Base-by-base conservation (phyloP, 169 alveolate species). In the Plasmodium coatneyi region DNA sequence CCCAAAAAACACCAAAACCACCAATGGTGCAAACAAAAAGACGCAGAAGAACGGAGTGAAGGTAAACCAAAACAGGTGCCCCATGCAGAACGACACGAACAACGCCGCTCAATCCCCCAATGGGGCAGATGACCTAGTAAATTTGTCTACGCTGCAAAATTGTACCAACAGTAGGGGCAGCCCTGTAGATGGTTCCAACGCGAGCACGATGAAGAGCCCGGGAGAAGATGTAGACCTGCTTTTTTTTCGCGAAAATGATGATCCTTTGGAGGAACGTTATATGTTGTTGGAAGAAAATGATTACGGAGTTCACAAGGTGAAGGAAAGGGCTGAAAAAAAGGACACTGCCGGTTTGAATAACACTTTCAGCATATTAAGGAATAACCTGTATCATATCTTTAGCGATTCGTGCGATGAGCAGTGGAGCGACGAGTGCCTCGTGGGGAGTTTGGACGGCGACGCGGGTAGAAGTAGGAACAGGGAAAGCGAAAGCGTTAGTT, bases 311-410 rank as follows among this genome's bases (percentile, higher is more conserved):
- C 30, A 14, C 6, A 52, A 30, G 79, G 6, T 9, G 56, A 54
- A 30, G 56, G 84, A 72, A 41, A 72, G 14, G 43, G 25, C 36
- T 1, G 60, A 12, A 12, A 41, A 52, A 76, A 89, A 89, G 71
- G 91, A 89, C 46, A 14, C 52, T 4, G 14, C 41, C 25, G 72
- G 72, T 43, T 46, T 89, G n/a, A 89, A 80, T 22, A 79, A 56
- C 46, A 89, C 94, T 28, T 12, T 89, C 19, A 80, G 70, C 71
- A 79, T 71, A 41, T 43, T 89, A 32, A 89, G 82, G 82, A 89
- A 89, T 79, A 80, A 89, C 32, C 34, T 89, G 60, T 89, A 89
- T 52, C 71, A 46, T 52, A 80, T 25, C 54, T 66, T 83, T 30
- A 83, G 71, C 36, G 92, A 83, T 22, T 19, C 81, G 52, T 71